phyloP scores from a whole-genome alignment of 371 early-diverging fungal genomes.

The Aphelidium insulamus region DNA sequence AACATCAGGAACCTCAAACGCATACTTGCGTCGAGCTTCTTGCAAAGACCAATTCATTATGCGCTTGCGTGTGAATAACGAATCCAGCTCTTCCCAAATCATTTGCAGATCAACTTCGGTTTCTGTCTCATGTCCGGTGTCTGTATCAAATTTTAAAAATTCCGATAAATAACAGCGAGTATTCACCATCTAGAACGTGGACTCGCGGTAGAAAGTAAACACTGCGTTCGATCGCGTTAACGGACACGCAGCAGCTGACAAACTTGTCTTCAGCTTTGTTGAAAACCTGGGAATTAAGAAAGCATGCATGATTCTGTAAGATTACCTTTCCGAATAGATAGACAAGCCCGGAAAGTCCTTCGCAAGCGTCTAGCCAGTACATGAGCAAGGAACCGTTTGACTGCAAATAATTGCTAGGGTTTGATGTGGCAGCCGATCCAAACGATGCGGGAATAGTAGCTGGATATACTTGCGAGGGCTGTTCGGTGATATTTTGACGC shows the following conservation, averaged over 20 bases:
- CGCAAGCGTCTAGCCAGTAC: slow-evolving; percentile 86
- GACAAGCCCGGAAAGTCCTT: slow-evolving; percentile 50
- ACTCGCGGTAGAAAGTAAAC: slow-evolving; percentile 64
- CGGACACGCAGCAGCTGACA: slow-evolving; percentile 61
- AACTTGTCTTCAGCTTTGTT: slow-evolving; percentile 21
- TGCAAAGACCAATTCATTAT: slow-evolving; percentile 35
- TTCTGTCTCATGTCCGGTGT: slow-evolving; percentile 23
- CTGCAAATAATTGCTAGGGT: slow-evolving; percentile 18
- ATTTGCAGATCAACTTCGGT: slow-evolving; percentile 30
- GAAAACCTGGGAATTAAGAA: slow-evolving; percentile 10
- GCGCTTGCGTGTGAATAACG: slow-evolving; percentile 20
- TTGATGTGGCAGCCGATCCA: background rate
- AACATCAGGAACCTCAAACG: slow-evolving; percentile 68
- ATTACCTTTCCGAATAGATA: slow-evolving; percentile 80
- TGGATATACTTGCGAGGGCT: background rate
- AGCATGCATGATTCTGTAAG: background rate
- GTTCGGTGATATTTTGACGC: background rate
- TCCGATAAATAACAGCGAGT: background rate
- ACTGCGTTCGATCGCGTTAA: slow-evolving; percentile 61
- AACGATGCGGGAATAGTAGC: background rate
- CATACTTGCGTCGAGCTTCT: slow-evolving; percentile 58
- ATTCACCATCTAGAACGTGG: slow-evolving; percentile 21
- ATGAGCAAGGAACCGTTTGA: slow-evolving; percentile 34
- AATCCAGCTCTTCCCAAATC: slow-evolving; percentile 52
- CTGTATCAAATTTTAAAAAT: slow-evolving; percentile 7